Percentiles rank a stretch among this genome's conserved stretches.
phyloP scores from a whole-genome alignment of 768 basidiomycete species.

The Suillus subluteus region DNA sequence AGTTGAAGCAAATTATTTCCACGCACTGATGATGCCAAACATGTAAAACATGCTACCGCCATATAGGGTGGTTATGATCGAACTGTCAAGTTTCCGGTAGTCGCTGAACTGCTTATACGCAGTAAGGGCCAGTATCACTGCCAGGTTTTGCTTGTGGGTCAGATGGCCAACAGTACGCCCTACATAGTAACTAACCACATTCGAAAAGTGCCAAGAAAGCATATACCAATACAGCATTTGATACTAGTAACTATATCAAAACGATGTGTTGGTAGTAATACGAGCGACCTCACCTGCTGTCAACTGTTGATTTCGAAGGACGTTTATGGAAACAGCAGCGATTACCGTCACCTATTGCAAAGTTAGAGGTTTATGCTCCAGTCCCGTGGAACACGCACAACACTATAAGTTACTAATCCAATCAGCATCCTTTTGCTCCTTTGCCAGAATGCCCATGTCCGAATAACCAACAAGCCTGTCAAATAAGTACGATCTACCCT shows the following conservation, averaged over 20 bases:
- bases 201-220: neutral
- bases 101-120: constrained; percentile 11
- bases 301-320: constrained; percentile 11
- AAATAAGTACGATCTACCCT: neutral
- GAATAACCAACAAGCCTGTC: constrained; percentile 21
- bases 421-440: constrained; percentile 15
- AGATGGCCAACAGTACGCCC: neutral
- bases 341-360: constrained; percentile 13
- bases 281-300: constrained; percentile 5
- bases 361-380: neutral
- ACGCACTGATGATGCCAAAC: constrained; percentile 21
- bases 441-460: constrained; percentile 27
- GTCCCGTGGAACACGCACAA: constrained; percentile 7
- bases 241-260: neutral
- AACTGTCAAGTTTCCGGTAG: constrained; percentile 4
- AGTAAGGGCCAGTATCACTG: constrained; percentile 6
- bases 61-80: constrained; percentile 17
- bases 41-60: constrained; percentile 23
- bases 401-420: constrained; percentile 16
- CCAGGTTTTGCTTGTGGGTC: no score
- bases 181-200: neutral
- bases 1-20: no score
- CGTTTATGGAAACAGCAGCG: constrained; percentile 9
- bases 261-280: neutral
- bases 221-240: constrained; percentile 1